Base-by-base conservation (phyloP, 305 asterid species). In the Fraxinus floribunda region DNA sequence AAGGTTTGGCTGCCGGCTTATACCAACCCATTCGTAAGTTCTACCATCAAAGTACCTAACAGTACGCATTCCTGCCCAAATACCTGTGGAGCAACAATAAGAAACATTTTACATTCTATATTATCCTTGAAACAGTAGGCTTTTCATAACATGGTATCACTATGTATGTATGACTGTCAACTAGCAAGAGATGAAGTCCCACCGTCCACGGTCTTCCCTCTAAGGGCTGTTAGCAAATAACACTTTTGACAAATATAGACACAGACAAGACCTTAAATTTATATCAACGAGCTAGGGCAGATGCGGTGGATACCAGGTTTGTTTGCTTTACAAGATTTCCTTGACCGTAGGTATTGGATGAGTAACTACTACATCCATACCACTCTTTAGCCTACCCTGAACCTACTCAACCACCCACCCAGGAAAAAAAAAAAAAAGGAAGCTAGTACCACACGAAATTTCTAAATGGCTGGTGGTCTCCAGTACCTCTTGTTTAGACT, bases 1-100 rank as follows among this genome's bases (percentile, higher is more conserved):
- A 90, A 95, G 94, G 91, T 94, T 94, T 81, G 99, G 99, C 87
- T 95, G 98, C 85, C 94, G 88, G 91, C 98, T 95, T 84, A 95
- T 92, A 79, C 98, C 97, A 76, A 95, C 98, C 99, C 99, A 95
- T 82, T 95, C 97, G 13, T 95, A 95, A 7, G 99, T 95, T 91
- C 86, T 93, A 57, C 98, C 99, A 77, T 95, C 98, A 79, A 95
- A 95, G 83, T 95, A 93, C 62, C 97, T 86, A 72, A 95, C 99
- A 5, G 97, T 94, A 18, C 89, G 88, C 99, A 95, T 95, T 82
- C 99, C 99, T 26, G 99, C 97, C 98, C 98, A 95, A 75, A 95
- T 95, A 79, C 99, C 99, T 95, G 87, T 75, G 80, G 41, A 81
- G 24, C 82, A 83, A 64, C 73, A 64, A 64, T 22, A 83, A 83